These are phyloP conservation scores for Sicyos edulis DNA, from an alignment of 306 rosid species.

Conservation along the genomic window DNA sequence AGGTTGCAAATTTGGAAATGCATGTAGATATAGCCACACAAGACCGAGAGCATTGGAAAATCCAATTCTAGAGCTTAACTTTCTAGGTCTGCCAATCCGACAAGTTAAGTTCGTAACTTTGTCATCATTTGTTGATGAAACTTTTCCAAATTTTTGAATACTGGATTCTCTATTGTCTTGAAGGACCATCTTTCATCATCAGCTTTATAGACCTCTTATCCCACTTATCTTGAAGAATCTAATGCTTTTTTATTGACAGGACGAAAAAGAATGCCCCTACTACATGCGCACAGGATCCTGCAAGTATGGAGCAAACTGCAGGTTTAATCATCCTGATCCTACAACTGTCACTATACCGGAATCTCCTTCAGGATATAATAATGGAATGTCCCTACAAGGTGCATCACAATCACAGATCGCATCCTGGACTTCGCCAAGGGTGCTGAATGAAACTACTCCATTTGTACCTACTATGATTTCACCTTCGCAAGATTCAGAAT, in stretches of 20 bases:
- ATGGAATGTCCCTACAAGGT: conserved; percentile 52
- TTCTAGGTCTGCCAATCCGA: conserved; percentile 89
- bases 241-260: conserved; percentile 38
- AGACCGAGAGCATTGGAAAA: conserved; percentile 33
- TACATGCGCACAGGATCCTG: conserved; percentile 94
- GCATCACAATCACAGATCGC: conserved; percentile 45
- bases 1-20: conserved; percentile 78
- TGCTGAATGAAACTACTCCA: conserved; percentile 56
- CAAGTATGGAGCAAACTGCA: conserved; percentile 85
- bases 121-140: background rate
- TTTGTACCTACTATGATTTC: conserved; percentile 57
- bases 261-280: conserved; percentile 78
- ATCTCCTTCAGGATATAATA: conserved; percentile 46
- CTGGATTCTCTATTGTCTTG: background rate
- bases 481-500: conserved; percentile 55
- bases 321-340: conserved; percentile 96
- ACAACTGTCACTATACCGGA: conserved; percentile 54
- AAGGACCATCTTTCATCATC: background rate
- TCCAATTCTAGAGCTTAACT: conserved; percentile 54
- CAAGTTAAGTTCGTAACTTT: conserved; percentile 34
- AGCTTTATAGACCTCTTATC: background rate
- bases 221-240: background rate
- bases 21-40: conserved; percentile 76
- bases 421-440: conserved; percentile 59
- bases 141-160: background rate